These are phyloP conservation scores for Fusarium mexicanum DNA, from an alignment of 2,329 filamentous ascomycete genomes.

Conservation along the genomic window DNA sequence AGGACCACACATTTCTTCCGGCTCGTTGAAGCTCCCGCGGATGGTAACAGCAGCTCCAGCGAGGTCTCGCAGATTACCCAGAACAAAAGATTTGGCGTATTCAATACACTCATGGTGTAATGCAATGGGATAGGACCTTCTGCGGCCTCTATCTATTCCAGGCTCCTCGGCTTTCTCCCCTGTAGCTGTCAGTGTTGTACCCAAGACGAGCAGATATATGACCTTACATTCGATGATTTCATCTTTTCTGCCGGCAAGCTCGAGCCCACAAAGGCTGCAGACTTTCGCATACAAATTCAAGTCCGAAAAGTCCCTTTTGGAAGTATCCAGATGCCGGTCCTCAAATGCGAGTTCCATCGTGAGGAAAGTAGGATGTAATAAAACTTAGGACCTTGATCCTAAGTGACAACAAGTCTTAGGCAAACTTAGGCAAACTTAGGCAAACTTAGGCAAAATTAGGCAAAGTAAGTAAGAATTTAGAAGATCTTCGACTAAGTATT, in stretches of 20 bases:
- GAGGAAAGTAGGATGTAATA: no score
- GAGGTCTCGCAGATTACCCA: not conserved
- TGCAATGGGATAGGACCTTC: not conserved
- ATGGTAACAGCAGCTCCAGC: not conserved
- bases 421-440: not conserved
- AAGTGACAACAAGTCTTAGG: not conserved
- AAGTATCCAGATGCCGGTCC: not conserved
- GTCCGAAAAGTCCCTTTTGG: not conserved
- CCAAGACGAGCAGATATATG: not conserved
- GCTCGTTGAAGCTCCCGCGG: not conserved
- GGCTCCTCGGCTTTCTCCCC: not conserved
- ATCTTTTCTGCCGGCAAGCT: not conserved
- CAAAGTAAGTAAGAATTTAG: no score
- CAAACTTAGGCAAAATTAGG: no score
- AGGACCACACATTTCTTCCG: not conserved
- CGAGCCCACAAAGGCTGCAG: not conserved
- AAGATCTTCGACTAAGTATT: no score
- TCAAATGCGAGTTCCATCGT: not conserved
- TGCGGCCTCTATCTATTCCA: not conserved
- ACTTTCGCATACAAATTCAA: fast-evolving
- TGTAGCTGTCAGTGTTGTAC: fast-evolving
- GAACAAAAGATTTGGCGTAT: not conserved
- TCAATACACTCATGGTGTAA: not conserved
- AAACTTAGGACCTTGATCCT: not conserved
- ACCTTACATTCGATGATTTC: not conserved